Base-by-base conservation (phyloP, 495 filamentous ascomycete genomes). In the Antarctomyces pellizariae region DNA sequence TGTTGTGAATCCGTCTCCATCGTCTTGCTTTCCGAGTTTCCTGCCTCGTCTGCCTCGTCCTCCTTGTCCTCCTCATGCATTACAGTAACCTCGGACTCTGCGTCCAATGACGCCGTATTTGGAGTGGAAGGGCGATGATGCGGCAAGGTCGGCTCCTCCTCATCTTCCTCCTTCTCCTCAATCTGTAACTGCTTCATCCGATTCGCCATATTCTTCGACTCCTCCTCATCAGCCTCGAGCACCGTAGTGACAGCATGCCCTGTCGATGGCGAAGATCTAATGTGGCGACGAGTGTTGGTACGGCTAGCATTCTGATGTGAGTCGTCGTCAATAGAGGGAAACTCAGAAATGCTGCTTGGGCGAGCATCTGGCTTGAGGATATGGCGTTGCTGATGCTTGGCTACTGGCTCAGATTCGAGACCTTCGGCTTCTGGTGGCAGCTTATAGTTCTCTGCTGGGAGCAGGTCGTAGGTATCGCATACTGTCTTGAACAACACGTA, bases 401-500 rank as follows among this genome's bases (percentile, higher is more conserved):
- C 43, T 31, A 24, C 38, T 38, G 18, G 52, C 42, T 23, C 37
- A 26, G 36, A 50, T 29, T 70, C 57, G 1, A 75, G 40, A 7
- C 80, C 84, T 43, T 95, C 86, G 2, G 89, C 89, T 44, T 95
- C 83, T 7, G 72, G 64, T 1, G 86, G 84, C 26, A 97, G 68
- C 22, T 89, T 95, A 49, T 92, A 90, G 43, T 83, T 92, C 45
- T 95, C 86, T 29, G 78, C 67, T 2, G 78, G 79, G 24, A 97
- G 71, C 16, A 95, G 62, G 21, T 65, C 62, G 47, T 92, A 95
- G 37, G 66, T 59, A 40, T 95, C 86, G 40, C 82, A 92, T 16
- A 95, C 83, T 0, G 73, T 89, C 58, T 93, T 95, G 59, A 95
- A 95, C 33, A 97, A 73, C 20, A 86, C 59, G 45, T 95, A 97